phyloP scores from a whole-genome alignment of 2,329 filamentous ascomycete genomes.

The Beauveria rudraprayagi region DNA sequence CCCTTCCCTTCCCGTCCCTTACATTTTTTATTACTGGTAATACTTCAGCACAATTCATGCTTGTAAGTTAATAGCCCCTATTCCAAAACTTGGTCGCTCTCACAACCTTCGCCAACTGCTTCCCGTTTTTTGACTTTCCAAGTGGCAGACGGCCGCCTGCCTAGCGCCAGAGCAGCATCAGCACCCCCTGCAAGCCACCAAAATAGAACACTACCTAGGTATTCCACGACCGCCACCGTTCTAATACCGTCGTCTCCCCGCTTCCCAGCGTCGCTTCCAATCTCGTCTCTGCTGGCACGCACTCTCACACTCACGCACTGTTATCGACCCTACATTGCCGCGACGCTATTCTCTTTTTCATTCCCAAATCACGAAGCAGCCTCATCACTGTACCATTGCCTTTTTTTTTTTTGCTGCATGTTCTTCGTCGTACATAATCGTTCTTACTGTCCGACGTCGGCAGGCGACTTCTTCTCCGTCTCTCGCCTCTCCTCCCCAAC shows the following conservation, averaged over 20 bases:
- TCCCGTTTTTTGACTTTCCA: conserved; percentile 5
- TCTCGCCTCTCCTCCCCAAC: not conserved
- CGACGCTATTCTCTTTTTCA: not conserved
- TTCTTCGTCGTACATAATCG: not conserved
- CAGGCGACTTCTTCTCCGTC: not conserved
- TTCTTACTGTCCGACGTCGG: conserved; percentile 2
- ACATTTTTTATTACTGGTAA: not conserved
- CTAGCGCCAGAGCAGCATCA: not conserved
- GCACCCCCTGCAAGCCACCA: conserved; percentile 7
- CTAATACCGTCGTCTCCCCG: conserved; percentile 8
- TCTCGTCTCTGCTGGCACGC: not conserved
- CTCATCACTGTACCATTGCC: not conserved
- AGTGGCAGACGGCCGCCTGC: conserved; percentile 2
- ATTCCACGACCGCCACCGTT: not conserved
- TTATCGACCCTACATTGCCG: not conserved
- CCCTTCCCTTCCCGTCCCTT: too few relatives aligned
- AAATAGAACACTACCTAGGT: not conserved
- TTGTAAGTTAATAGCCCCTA: not conserved
- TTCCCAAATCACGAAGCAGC: not conserved
- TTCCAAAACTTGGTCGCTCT: not conserved
- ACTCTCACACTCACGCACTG: not conserved
- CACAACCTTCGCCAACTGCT: not conserved
- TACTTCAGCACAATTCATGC: too few relatives aligned
- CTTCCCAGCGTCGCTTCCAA: conserved; percentile 1
- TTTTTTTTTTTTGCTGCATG: not conserved